A percentile compares a stretch with the other conserved stretches of the same genome.
phyloP scores from a whole-genome alignment of 257 asterid species.

The Scutellaria galericulata region DNA sequence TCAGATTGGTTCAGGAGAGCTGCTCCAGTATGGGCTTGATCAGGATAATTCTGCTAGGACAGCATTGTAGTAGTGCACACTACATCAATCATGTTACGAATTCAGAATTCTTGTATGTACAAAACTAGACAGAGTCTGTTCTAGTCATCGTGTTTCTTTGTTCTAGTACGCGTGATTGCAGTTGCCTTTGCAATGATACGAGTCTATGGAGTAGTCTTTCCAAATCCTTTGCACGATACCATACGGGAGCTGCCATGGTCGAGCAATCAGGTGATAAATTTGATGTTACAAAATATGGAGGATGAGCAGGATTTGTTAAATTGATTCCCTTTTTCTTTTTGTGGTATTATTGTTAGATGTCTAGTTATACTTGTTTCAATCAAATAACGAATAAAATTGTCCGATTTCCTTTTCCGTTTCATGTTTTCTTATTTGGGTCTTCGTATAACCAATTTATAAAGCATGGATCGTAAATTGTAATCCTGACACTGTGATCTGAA shows the following conservation, averaged over 20 bases:
- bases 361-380: slow-evolving; percentile 36
- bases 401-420: slow-evolving; percentile 5
- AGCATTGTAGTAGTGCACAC: slow-evolving; percentile 49
- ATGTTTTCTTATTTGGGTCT: not conserved
- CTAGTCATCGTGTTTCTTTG: slow-evolving; percentile 44
- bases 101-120: slow-evolving; percentile 47
- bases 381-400: slow-evolving; percentile 41
- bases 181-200: slow-evolving; percentile 50
- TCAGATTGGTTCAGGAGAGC: slow-evolving; percentile 50
- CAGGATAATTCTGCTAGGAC: slow-evolving; percentile 41
- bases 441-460: too few species aligned
- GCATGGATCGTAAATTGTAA: too few species aligned
- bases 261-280: slow-evolving; percentile 52
- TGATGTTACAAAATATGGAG: slow-evolving; percentile 43
- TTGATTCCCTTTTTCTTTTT: slow-evolving; percentile 41
- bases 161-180: slow-evolving; percentile 48
- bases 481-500: too few species aligned
- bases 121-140: slow-evolving; percentile 45
- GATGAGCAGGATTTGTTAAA: slow-evolving; percentile 38
- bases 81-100: slow-evolving; percentile 53
- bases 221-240: slow-evolving; percentile 36
- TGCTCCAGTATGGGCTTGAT: slow-evolving; percentile 38
- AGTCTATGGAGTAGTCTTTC: slow-evolving; percentile 43
- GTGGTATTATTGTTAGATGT: slow-evolving; percentile 32
- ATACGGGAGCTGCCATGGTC: slow-evolving; percentile 34